These are phyloP conservation scores for Saccharomycopsis phalli DNA, from an alignment of 1,139 yeast species.

Conservation along the genomic window DNA sequence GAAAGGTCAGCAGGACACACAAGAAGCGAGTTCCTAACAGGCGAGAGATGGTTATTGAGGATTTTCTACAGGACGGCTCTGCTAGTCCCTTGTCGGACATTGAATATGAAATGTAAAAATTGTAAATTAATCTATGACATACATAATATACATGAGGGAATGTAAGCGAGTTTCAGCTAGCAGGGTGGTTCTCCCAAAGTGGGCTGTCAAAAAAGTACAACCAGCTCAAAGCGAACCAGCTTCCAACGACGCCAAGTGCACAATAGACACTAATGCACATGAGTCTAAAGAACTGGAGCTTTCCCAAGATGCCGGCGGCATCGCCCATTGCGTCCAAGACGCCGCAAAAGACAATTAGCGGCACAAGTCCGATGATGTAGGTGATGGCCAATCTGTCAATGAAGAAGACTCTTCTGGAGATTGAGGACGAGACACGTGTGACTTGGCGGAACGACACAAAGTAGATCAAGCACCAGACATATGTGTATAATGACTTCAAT, in stretches of 20 bases:
- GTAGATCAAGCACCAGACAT: slow-evolving; percentile 78
- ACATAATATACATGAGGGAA: background rate
- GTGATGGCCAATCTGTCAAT: slow-evolving; percentile 63
- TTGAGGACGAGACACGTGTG: slow-evolving; percentile 38
- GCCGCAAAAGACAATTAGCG: slow-evolving; percentile 50
- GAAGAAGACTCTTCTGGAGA: slow-evolving; percentile 43
- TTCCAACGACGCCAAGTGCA: slow-evolving; percentile 71
- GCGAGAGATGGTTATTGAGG: background rate
- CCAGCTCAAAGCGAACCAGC: slow-evolving; percentile 90
- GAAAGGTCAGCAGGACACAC: no score
- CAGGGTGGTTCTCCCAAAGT: slow-evolving; percentile 36
- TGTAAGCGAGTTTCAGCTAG: background rate
- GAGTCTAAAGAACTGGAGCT: slow-evolving; percentile 63
- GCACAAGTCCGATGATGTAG: slow-evolving; percentile 61
- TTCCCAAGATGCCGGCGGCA: slow-evolving; percentile 40
- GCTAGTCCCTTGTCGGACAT: slow-evolving; percentile 8
- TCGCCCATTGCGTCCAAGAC: slow-evolving; percentile 49
- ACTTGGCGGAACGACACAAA: slow-evolving; percentile 63
- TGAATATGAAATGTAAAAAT: background rate
- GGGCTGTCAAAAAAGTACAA: slow-evolving; percentile 71
- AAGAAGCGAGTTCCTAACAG: background rate
- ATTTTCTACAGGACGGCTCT: slow-evolving; percentile 1
- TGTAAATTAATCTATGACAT: background rate
- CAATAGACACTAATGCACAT: slow-evolving; percentile 84
- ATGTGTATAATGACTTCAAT: slow-evolving; percentile 68